phyloP scores from a whole-genome alignment of 768 basidiomycete species.

The Nevesoporus exiguus region DNA sequence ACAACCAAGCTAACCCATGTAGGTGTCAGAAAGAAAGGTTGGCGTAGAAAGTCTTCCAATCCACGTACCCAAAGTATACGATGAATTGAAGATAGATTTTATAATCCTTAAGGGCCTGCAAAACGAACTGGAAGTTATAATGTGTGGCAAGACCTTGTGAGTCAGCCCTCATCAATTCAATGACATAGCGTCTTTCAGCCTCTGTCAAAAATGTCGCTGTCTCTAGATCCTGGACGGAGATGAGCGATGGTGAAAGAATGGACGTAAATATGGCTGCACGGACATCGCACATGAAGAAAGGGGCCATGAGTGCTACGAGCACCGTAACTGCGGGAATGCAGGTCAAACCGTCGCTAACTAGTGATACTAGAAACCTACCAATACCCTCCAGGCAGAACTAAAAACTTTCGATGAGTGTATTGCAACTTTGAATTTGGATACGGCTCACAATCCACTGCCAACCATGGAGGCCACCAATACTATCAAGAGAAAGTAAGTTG shows the following conservation, averaged over 20 bases:
- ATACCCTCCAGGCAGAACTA: constrained; percentile 33
- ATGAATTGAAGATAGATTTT: constrained; percentile 32
- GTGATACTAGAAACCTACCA: constrained; percentile 6
- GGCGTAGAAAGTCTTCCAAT: background rate
- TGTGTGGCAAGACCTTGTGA: constrained; percentile 42
- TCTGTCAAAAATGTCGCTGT: constrained; percentile 28
- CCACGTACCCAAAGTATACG: constrained; percentile 39
- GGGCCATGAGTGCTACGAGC: constrained; percentile 20
- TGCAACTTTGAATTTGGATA: background rate
- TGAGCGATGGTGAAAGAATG: background rate
- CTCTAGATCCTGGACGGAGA: constrained; percentile 5
- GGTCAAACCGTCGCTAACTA: background rate
- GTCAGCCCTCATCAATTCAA: constrained; percentile 41
- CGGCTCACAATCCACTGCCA: constrained; percentile 39
- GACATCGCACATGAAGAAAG: constrained; percentile 53
- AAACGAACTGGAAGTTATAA: constrained; percentile 42
- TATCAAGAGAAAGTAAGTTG: constrained; percentile 2
- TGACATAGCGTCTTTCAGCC: constrained; percentile 38
- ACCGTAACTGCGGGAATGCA: constrained; percentile 5
- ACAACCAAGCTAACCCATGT: constrained; percentile 34
- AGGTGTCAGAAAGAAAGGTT: background rate
- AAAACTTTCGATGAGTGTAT: constrained; percentile 1
- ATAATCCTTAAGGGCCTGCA: constrained; percentile 46
- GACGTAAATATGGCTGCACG: constrained; percentile 10
- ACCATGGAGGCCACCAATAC: constrained; percentile 32